Conservation (phyloP, 2,329 filamentous ascomycete species). For the Daldinia sp. region DNA sequence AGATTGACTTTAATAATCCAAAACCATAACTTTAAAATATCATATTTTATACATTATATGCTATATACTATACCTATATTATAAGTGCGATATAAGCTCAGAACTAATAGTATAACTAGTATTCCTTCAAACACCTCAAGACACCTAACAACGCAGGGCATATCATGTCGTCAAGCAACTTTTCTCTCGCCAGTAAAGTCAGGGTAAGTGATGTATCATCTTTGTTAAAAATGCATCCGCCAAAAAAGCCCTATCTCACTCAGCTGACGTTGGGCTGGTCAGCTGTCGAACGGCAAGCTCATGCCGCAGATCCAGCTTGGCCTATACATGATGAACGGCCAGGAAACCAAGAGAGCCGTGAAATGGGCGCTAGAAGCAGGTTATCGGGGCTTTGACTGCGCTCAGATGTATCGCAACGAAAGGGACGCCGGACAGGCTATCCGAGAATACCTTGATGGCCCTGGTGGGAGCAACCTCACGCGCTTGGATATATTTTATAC, state of each 20-base stretch:
- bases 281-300: constrained; percentile 69
- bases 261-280: constrained; percentile 28
- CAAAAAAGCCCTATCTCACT: constrained; percentile 13
- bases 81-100: no score
- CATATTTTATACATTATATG: no score
- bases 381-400: constrained; percentile 61
- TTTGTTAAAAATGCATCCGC: neutral
- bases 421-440: constrained; percentile 73
- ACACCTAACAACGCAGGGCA: neutral
- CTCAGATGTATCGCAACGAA: constrained; percentile 73
- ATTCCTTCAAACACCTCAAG: neutral
- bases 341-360: constrained; percentile 66
- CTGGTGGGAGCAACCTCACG: constrained; percentile 58
- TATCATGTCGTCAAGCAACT: constrained; percentile 36
- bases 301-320: constrained; percentile 79
- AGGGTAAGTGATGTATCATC: constrained; percentile 32
- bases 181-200: constrained; percentile 43
- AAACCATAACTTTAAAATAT: no score
- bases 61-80: no score
- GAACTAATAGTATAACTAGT: no score
- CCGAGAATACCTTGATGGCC: constrained; percentile 59
- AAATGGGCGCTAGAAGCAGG: constrained; percentile 62
- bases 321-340: constrained; percentile 74
- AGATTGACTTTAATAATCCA: neutral
- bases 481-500: constrained; percentile 82